These are phyloP conservation scores for Suhomyces faveliae DNA, from an alignment of 805 yeast species.

Conservation along the genomic window DNA sequence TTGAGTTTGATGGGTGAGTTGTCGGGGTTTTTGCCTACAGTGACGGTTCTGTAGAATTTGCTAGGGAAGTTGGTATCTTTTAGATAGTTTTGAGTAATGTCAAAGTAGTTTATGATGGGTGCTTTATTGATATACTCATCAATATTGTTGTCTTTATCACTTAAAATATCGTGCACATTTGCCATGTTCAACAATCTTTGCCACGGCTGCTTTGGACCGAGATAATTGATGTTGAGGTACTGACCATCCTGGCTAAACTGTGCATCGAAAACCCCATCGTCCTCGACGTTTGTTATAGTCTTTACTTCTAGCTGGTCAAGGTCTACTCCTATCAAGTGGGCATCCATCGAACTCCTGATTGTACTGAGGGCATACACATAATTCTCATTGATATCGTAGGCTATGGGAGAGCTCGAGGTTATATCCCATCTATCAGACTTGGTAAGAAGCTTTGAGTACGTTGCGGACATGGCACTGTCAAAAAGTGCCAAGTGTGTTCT, in stretches of 20 bases:
- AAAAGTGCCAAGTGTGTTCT: slow-evolving; percentile 20
- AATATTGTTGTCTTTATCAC: background rate
- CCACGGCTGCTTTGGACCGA: slow-evolving; percentile 27
- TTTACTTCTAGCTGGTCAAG: slow-evolving; percentile 2
- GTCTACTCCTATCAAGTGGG: slow-evolving; percentile 13
- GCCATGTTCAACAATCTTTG: slow-evolving; percentile 22
- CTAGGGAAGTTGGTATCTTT: slow-evolving; percentile 48
- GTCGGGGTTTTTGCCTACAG: slow-evolving; percentile 31
- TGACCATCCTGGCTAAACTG: slow-evolving; percentile 23
- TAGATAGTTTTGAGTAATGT: slow-evolving; percentile 17
- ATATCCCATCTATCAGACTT: slow-evolving; percentile 14
- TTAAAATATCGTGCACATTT: slow-evolving; percentile 11
- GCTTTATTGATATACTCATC: slow-evolving; percentile 14
- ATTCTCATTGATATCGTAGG: slow-evolving; percentile 16
- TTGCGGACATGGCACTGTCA: slow-evolving; percentile 13
- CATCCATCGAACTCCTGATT: slow-evolving; percentile 15
- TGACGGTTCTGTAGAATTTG: slow-evolving; percentile 36
- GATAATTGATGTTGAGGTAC: slow-evolving; percentile 18
- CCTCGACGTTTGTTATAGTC: slow-evolving; percentile 8
- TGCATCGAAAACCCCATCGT: slow-evolving; percentile 15
- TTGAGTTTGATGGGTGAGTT: slow-evolving; percentile 36
- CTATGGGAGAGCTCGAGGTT: slow-evolving; percentile 14
- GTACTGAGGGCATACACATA: slow-evolving; percentile 16
- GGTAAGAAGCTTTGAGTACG: slow-evolving; percentile 13
- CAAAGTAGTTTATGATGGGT: slow-evolving; percentile 18